Percentiles rank a stretch among this genome's conserved stretches.
These are phyloP conservation scores for Chytriomyces confervae DNA, from an alignment of 192 early-diverging fungal genomes.

Conservation along the genomic window DNA sequence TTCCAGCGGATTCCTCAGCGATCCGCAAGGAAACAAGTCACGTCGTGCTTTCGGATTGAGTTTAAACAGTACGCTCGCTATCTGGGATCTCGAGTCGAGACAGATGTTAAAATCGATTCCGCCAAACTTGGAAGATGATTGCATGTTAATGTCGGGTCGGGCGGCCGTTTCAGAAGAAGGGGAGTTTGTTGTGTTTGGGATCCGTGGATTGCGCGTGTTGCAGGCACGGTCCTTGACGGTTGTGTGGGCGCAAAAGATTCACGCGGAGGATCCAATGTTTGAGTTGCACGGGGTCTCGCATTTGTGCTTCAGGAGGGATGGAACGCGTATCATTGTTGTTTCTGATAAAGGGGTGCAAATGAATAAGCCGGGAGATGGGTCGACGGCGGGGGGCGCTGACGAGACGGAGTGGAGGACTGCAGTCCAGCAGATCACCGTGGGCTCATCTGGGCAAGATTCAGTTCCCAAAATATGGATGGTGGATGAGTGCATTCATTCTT, in stretches of 20 bases:
- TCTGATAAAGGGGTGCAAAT: conserved; percentile 20
- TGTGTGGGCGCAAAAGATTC: conserved; percentile 15
- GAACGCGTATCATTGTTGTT: conserved; percentile 10
- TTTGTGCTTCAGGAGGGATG: conserved; percentile 6
- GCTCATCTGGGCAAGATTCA: background rate
- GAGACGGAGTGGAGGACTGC: background rate
- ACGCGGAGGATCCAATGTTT: conserved; percentile 10
- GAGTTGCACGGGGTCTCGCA: conserved; percentile 23
- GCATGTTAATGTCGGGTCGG: conserved; percentile 11
- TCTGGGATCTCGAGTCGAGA: conserved; percentile 25
- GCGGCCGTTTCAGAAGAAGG: conserved; percentile 25
- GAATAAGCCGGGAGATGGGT: background rate
- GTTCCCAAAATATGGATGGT: background rate
- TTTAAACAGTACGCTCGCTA: conserved; percentile 14
- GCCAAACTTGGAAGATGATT: conserved; percentile 27
- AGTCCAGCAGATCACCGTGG: background rate
- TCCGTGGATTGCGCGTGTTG: conserved; percentile 8
- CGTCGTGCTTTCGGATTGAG: conserved; percentile 22
- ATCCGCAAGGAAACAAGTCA: background rate
- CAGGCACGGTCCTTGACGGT: background rate
- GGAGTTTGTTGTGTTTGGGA: conserved; percentile 22
- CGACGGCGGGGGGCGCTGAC: background rate
- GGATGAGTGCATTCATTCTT: background rate
- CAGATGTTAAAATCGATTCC: conserved; percentile 12
- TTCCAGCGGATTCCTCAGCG: conserved; percentile 13